Evolutionary conservation across 1,284 basidiomycete species (phyloP).

Genomic region (Sanghuangporus weigelae): DNA sequence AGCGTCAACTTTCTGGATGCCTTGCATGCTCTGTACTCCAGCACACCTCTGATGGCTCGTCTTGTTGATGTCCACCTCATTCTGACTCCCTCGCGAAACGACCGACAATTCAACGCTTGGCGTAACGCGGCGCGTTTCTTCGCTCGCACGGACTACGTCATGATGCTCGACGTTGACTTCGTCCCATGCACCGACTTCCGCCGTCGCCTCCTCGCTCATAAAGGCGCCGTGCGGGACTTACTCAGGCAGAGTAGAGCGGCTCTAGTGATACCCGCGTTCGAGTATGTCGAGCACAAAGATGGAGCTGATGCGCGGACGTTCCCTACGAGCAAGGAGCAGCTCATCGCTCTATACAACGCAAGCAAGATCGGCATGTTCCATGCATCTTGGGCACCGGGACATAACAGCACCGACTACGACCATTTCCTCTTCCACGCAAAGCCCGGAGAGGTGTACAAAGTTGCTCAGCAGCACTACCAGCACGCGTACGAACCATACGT

Average conservation of each 20-base stretch:
- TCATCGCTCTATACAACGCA: constrained; percentile 49
- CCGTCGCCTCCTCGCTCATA: constrained; percentile 37
- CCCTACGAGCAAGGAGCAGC: constrained; percentile 61
- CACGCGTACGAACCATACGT: constrained; percentile 82
- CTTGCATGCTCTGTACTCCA: constrained; percentile 60
- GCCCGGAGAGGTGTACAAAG: constrained; percentile 67
- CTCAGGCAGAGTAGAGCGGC: constrained; percentile 53
- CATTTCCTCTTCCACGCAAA: constrained; percentile 53
- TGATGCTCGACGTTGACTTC: constrained; percentile 89
- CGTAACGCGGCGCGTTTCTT: constrained; percentile 78
- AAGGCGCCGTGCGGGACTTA: constrained; percentile 28
- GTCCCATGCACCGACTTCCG: constrained; percentile 77
- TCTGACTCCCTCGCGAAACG: constrained; percentile 63
- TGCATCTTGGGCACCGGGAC: constrained; percentile 68
- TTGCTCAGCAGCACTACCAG: constrained; percentile 55
- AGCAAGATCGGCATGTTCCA: constrained; percentile 70
- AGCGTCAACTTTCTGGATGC: constrained; percentile 42
- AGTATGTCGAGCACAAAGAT: constrained; percentile 58
- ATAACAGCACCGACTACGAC: constrained; percentile 74
- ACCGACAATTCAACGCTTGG: constrained; percentile 83
- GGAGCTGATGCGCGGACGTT: constrained; percentile 54
- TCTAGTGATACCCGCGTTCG: constrained; percentile 77
- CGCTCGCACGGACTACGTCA: constrained; percentile 73
- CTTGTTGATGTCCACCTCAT: constrained; percentile 87
- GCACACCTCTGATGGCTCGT: constrained; percentile 53